Percentiles rank a stretch among this genome's conserved stretches.
phyloP scores from a whole-genome alignment of 192 early-diverging fungal genomes.

The Coemansia sp. region DNA sequence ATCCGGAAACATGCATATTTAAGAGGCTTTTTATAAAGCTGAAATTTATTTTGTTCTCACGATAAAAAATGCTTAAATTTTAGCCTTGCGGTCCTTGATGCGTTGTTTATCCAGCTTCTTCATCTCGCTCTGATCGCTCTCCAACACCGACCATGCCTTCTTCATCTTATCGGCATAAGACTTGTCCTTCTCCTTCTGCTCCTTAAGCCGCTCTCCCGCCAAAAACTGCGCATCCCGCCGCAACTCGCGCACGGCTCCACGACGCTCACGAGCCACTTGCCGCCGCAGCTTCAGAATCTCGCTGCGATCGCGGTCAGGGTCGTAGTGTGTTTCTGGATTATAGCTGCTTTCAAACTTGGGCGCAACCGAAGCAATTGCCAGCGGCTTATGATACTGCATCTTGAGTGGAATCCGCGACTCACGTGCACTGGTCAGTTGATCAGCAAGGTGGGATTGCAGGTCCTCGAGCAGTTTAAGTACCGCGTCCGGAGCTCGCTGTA shows the following conservation, averaged over 20 bases:
- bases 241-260: slow-evolving; percentile 93
- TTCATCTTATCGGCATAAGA: slow-evolving; percentile 90
- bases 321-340: slow-evolving; percentile 81
- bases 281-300: slow-evolving; percentile 72
- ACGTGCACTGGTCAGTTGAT: slow-evolving; percentile 54
- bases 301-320: slow-evolving; percentile 73
- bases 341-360: slow-evolving; percentile 93
- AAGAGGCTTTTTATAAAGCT: no score
- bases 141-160: slow-evolving; percentile 80
- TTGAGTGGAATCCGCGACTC: slow-evolving; percentile 67
- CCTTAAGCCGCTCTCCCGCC: slow-evolving; percentile 65
- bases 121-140: slow-evolving; percentile 77
- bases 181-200: slow-evolving; percentile 73
- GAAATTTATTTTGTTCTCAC: no score
- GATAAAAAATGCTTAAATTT: slow-evolving; percentile 13
- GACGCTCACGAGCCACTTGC: slow-evolving; percentile 89
- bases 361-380: slow-evolving; percentile 80
- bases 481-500: slow-evolving; percentile 23
- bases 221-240: slow-evolving; percentile 92
- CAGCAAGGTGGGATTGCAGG: slow-evolving; percentile 46
- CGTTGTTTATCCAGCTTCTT: slow-evolving; percentile 60
- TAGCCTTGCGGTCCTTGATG: slow-evolving; percentile 56
- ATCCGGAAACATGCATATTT: no score
- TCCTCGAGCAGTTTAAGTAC: slow-evolving; percentile 6
- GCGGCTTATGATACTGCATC: slow-evolving; percentile 80